Base-by-base conservation (phyloP, 495 filamentous ascomycete species). In the Massariosphaeria phaeospora region DNA sequence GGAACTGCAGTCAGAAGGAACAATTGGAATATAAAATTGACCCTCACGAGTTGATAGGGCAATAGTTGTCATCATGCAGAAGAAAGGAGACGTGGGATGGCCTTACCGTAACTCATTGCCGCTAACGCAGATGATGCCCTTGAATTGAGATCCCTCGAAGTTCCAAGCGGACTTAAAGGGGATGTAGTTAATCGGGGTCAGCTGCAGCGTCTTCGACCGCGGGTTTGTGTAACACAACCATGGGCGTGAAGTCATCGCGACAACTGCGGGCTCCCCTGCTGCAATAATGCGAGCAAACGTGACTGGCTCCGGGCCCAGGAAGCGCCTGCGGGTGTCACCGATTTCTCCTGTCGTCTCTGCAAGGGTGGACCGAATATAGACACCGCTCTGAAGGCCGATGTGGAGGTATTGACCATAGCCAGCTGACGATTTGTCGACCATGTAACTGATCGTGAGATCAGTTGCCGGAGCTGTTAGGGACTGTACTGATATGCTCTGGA, bases 71-170 rank as follows among this genome's bases (percentile, higher is more conserved):
- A 91, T 80, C 21, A 39, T 30, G 52, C 40, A 67, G 66, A 58
- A 61, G 51, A 25, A 15, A 62, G 70, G 67, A 64, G 63, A 59
- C 46, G 33, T 45, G 23, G 58, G 33, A 42, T 44, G 25, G 58
- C 59, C 88, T 69, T 79, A 94, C 89, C 88, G 76, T 17, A 99
- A 75, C 67, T 86, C 94, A 65, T 90, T 83, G 24, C 83, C 89
- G 69, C 95, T 87, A 47, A 99, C 91, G 47, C 90, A 91, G 30
- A 97, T 91, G 85, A 99, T 91, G 20, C 93, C 91, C 70, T 95
- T 90, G 12, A 83, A 76, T 64, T 93, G 85, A 70, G 95, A 89
- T 62, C 89, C 95, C 62, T 85, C 93, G 62, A 99, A 96, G 61
- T 86, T 95, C 84, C 90, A 95, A 18, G 87, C 91, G 76, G 88